A percentile compares a stretch with the other conserved stretches of the same genome.
Conservation (phyloP, 2,329 filamentous ascomycete genomes). For the Hypoxylon sp. region DNA sequence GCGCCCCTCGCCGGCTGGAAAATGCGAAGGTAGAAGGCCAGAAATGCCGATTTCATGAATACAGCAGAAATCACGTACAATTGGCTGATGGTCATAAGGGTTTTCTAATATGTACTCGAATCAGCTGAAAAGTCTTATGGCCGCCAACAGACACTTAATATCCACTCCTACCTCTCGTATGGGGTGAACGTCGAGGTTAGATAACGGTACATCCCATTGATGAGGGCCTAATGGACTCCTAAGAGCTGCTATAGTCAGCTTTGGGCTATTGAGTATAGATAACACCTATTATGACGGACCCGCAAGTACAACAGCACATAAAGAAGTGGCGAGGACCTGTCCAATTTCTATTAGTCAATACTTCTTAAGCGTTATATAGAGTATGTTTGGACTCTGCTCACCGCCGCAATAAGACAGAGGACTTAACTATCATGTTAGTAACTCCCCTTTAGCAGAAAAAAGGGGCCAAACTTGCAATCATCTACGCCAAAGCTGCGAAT, state of each 20-base stretch:
- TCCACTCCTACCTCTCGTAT: slow-evolving; percentile 33
- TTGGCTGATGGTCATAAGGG: slow-evolving; percentile 27
- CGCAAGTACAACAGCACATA: slow-evolving; percentile 34
- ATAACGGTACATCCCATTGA: slow-evolving; percentile 46
- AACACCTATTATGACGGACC: slow-evolving; percentile 24
- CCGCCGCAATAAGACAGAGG: slow-evolving; percentile 42
- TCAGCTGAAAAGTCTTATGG: not conserved
- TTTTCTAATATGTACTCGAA: slow-evolving; percentile 30
- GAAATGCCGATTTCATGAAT: slow-evolving; percentile 44
- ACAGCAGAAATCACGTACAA: slow-evolving; percentile 39
- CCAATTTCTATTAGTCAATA: slow-evolving; percentile 1
- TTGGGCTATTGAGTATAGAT: not conserved
- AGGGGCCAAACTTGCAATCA: slow-evolving; percentile 39
- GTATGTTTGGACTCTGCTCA: slow-evolving; percentile 20
- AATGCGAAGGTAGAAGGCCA: slow-evolving; percentile 45
- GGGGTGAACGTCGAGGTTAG: slow-evolving; percentile 21
- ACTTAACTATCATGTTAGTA: slow-evolving; percentile 37
- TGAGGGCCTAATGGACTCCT: slow-evolving; percentile 39
- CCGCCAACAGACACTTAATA: not conserved
- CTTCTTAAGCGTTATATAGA: too few relatives aligned
- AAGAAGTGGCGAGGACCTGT: slow-evolving; percentile 41
- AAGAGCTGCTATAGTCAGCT: slow-evolving; percentile 35
- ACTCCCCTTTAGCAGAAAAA: not conserved
- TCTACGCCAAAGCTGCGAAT: slow-evolving; percentile 36
- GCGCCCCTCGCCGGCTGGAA: slow-evolving; percentile 36